Evolutionary conservation across 2,329 filamentous ascomycete genomes (phyloP).

Genomic region (Clarireedia paspali): DNA sequence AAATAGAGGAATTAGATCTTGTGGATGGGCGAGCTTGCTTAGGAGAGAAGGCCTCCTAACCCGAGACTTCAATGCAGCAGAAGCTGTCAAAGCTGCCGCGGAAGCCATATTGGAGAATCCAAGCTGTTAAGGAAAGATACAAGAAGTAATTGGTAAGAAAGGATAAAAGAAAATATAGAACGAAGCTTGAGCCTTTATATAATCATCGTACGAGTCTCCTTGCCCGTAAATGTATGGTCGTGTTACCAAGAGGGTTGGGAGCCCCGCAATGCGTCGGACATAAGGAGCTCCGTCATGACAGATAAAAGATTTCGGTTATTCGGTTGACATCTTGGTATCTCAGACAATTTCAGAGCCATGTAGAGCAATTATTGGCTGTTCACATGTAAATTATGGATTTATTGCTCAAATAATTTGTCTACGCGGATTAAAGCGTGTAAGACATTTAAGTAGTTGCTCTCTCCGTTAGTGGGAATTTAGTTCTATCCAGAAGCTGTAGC

Average conservation of each 20-base stretch:
- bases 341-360: not conserved
- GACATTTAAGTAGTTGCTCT: too few species aligned
- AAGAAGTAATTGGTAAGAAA: not conserved
- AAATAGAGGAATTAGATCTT: conserved; percentile 75
- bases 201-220: conserved; percentile 3
- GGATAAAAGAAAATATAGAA: not conserved
- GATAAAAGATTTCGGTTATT: conserved; percentile 1
- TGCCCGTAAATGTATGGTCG: not conserved
- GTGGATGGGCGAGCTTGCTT: conserved; percentile 69
- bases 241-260: not conserved
- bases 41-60: conserved; percentile 70
- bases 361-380: not conserved
- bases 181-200: not conserved
- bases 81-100: conserved; percentile 24
- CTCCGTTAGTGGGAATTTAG: too few species aligned
- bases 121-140: not conserved
- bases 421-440: too few species aligned
- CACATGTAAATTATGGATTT: not conserved
- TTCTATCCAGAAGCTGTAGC: too few species aligned
- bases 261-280: conserved; percentile 2
- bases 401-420: too few species aligned
- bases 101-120: conserved; percentile 17
- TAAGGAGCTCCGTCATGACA: conserved; percentile 7
- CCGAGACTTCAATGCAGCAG: conserved; percentile 60
- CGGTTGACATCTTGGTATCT: not conserved